phyloP scores from a whole-genome alignment of 2,329 filamentous ascomycete genomes.

The Pezicula rhizophila region DNA sequence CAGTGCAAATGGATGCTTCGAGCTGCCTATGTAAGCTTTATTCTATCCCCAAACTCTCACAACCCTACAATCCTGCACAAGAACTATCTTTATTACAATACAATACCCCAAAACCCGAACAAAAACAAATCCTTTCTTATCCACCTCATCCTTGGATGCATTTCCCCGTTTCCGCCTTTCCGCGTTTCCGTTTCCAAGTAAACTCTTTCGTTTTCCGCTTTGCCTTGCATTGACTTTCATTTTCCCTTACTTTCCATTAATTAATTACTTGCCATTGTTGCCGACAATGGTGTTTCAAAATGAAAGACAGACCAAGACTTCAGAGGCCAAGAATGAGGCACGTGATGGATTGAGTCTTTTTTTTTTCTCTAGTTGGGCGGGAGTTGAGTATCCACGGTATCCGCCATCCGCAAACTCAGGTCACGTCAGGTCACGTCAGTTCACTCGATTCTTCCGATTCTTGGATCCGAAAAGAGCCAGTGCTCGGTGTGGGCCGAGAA shows the following conservation, averaged over 20 bases:
- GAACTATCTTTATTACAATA: background rate
- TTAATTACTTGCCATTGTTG: no score
- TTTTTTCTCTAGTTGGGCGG: no score
- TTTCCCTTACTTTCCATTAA: slow-evolving; percentile 1
- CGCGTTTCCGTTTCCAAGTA: slow-evolving; percentile 1
- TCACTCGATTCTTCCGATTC: no score
- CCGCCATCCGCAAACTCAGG: background rate
- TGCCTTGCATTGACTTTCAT: background rate
- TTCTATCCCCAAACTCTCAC: background rate
- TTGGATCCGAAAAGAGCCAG: no score
- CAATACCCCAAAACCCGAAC: background rate
- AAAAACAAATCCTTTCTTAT: background rate
- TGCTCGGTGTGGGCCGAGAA: no score
- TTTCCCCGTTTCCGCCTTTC: background rate
- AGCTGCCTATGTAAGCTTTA: slow-evolving; percentile 68
- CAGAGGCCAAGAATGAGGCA: background rate
- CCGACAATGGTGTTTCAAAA: background rate
- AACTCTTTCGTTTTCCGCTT: background rate
- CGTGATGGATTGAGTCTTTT: background rate
- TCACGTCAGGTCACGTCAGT: no score
- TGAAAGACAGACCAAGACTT: no score
- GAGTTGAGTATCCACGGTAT: background rate
- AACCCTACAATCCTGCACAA: background rate
- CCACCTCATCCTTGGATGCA: background rate
- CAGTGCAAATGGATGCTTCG: slow-evolving; percentile 90